Conservation (phyloP, 2,329 filamentous ascomycete genomes). For the Pseudogymnoascus pannorum region DNA sequence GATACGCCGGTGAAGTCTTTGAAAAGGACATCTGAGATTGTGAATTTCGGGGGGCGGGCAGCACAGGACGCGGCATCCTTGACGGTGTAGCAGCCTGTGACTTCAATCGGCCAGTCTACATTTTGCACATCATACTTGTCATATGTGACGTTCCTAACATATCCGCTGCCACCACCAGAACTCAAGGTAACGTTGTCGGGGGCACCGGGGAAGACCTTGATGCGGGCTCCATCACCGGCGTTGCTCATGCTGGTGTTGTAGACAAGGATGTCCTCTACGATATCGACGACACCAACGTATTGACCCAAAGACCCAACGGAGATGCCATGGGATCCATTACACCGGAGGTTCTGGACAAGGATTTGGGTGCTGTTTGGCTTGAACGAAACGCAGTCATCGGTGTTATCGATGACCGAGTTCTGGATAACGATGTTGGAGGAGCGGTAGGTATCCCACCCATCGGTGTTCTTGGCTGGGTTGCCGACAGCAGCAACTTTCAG, state of each 20-base stretch:
- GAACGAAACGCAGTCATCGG: constrained; percentile 67
- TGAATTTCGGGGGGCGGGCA: constrained; percentile 30
- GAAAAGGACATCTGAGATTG: constrained; percentile 46
- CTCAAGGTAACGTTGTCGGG: constrained; percentile 43
- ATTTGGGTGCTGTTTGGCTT: constrained; percentile 67
- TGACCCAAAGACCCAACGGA: constrained; percentile 66
- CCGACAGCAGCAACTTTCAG: constrained; percentile 49
- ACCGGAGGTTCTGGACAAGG: constrained; percentile 57
- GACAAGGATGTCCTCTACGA: constrained; percentile 62
- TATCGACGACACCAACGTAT: constrained; percentile 53
- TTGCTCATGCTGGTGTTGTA: constrained; percentile 54
- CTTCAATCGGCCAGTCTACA: constrained; percentile 38
- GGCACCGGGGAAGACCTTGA: constrained; percentile 54
- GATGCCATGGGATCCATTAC: constrained; percentile 66
- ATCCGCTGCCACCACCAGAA: constrained; percentile 51
- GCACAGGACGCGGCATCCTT: constrained; percentile 34
- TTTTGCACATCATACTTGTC: constrained; percentile 49
- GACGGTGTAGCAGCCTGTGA: constrained; percentile 49
- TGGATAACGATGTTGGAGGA: constrained; percentile 57
- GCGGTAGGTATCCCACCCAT: constrained; percentile 59
- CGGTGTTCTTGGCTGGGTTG: constrained; percentile 56
- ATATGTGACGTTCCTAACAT: constrained; percentile 55
- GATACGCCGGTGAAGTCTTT: constrained; percentile 47
- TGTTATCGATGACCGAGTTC: constrained; percentile 56
- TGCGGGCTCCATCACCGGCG: constrained; percentile 54